Evolutionary conservation across 495 filamentous ascomycete genomes (phyloP).

Genomic region (Trypethelium eluteriae): DNA sequence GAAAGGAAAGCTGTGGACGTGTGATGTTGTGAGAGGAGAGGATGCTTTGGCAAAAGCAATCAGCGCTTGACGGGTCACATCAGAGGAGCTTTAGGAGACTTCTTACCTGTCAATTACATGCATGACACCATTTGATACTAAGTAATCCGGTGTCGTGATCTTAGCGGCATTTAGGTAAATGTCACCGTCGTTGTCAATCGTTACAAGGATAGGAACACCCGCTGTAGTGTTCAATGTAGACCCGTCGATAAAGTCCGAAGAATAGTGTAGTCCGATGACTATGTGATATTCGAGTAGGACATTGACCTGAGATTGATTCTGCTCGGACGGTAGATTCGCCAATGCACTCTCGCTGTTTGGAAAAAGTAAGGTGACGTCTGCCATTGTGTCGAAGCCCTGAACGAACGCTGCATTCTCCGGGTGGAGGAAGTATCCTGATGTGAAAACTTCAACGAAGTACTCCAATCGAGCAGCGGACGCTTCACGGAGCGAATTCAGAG

Average conservation of each 20-base stretch:
- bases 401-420: neutral
- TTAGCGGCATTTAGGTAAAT: conserved; percentile 8
- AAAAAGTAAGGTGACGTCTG: neutral
- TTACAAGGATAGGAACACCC: neutral
- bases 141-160: conserved; percentile 1
- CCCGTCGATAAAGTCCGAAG: neutral
- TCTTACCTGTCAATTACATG: conserved; percentile 9
- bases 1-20: neutral
- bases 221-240: neutral
- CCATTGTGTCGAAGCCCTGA: neutral
- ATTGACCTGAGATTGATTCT: neutral
- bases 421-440: neutral
- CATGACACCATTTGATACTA: conserved; percentile 8
- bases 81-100: neutral
- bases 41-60: neutral
- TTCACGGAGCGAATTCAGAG: neutral
- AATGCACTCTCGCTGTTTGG: neutral
- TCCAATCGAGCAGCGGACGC: neutral
- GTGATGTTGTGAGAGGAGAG: neutral
- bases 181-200: neutral
- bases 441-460: neutral
- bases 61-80: neutral
- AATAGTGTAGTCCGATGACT: neutral
- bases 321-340: neutral
- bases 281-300: neutral